Evolutionary conservation across 2,329 filamentous ascomycete species (phyloP), one percentile per base, ranked within the genome.

Genomic region (Paraphoma chrysanthemicola): DNA sequence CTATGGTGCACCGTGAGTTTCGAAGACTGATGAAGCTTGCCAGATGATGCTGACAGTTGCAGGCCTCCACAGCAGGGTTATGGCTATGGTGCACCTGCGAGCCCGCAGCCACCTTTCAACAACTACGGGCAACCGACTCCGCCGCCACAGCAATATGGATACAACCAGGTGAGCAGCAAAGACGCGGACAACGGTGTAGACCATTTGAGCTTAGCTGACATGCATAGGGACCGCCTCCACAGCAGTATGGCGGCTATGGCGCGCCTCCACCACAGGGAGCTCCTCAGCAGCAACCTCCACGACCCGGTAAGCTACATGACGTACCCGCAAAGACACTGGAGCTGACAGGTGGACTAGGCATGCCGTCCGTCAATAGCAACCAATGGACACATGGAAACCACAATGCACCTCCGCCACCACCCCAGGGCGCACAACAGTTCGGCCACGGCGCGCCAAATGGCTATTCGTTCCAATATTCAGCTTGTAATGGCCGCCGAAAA

Each of bases 391-490:
- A 86, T 63, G 86, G 84, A 60, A 86, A 86, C 64, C 82, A 82
- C 48, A 76, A 76, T 63, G 85, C 80, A 8, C 90, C 91, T 48
- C 83, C 88, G 2, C 85, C 88, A 49, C 91, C 91, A 7, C 89
- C 90, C 16, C 67, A 16, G 75, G 82, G 54, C 80, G 84, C 51
- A 83, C 89, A 61, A 55, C 64, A 68, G 51, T 78, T 78, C 42
- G 73, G 93, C 53, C 83, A 88, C 59, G 93, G 92, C 54, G 93
- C 93, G 12, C 93, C 93, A 16, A 83, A 87, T 61, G 85, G 84
- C 68, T 97, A 97, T 77, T 87, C 83, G 44, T 98, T 93, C 78
- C 91, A 94, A 77, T 97, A 97, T 78, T 97, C 93, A 45, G 90
- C 90, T 64, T 98, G 93, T 76, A 96, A 90, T 5, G 94, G 93